These are phyloP conservation scores for Xylona heveae DNA, from an alignment of 495 filamentous ascomycete species.

Conservation along the genomic window DNA sequence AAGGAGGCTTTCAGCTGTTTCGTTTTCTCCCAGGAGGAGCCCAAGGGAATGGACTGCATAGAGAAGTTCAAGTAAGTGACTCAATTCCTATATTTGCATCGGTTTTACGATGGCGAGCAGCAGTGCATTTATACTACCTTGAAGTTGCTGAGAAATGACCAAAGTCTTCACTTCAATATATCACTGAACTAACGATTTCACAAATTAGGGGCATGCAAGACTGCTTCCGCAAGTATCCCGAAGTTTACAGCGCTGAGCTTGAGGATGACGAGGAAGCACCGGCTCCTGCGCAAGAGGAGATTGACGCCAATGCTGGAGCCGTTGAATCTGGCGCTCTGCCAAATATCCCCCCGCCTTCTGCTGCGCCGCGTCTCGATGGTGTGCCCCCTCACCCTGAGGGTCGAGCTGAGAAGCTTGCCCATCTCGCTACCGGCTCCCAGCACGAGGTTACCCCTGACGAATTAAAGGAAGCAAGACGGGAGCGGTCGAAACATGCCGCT, in stretches of 20 bases:
- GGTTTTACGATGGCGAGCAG: not conserved
- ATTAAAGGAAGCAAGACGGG: not conserved
- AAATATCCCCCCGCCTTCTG: too few species aligned
- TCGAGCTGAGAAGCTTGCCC: not conserved
- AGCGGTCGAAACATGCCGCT: not conserved
- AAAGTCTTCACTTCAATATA: not conserved
- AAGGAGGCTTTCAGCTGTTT: constrained; percentile 93
- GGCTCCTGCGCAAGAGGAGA: too few species aligned
- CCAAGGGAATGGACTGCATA: constrained; percentile 98
- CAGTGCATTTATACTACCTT: too few species aligned
- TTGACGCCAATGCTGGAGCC: constrained; percentile 4
- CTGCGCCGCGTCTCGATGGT: too few species aligned
- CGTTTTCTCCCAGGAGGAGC: constrained; percentile 78
- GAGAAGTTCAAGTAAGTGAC: constrained; percentile 78
- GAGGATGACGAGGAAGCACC: constrained; percentile 64
- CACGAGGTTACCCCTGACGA: not conserved
- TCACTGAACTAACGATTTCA: constrained; percentile 8
- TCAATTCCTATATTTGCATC: not conserved
- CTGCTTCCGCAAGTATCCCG: constrained; percentile 81
- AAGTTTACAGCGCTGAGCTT: constrained; percentile 79
- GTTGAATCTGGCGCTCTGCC: not conserved
- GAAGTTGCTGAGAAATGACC: too few species aligned
- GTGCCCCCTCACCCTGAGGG: not conserved
- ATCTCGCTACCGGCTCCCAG: too few species aligned
- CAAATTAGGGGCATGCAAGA: constrained; percentile 68